Evolutionary conservation across 805 yeast species (phyloP).

Genomic region (Jamesozyma piceae): DNA sequence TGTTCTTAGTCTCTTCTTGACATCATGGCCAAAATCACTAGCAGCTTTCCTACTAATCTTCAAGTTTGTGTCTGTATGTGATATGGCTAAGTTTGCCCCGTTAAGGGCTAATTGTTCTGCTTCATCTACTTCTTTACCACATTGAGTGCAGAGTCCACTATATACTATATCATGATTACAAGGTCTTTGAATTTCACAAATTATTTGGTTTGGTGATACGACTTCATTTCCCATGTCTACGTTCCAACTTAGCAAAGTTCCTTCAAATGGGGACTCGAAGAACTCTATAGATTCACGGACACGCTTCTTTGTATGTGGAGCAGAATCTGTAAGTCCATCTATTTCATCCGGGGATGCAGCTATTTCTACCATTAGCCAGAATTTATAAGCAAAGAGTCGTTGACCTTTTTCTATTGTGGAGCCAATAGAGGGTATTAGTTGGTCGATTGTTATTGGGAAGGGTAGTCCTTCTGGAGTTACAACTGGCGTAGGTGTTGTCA

Average conservation of each 20-base stretch:
- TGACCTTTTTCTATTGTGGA: conserved; percentile 32
- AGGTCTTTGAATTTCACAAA: conserved; percentile 62
- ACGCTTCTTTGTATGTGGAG: conserved; percentile 29
- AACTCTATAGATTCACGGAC: conserved; percentile 56
- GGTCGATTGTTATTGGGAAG: conserved; percentile 33
- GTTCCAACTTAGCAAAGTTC: conserved; percentile 44
- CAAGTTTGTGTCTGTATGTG: conserved; percentile 78
- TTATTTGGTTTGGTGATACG: conserved; percentile 34
- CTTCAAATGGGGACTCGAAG: conserved; percentile 78
- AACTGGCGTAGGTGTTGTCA: conserved; percentile 24
- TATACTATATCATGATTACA: conserved; percentile 90
- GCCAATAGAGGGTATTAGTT: conserved; percentile 27
- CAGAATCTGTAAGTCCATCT: neutral
- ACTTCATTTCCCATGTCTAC: conserved; percentile 55
- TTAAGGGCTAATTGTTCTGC: conserved; percentile 60
- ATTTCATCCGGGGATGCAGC: conserved; percentile 10
- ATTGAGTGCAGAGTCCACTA: conserved; percentile 88
- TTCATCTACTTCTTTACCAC: conserved; percentile 72
- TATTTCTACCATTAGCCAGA: conserved; percentile 36
- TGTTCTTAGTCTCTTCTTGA: conserved; percentile 50
- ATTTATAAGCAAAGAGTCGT: conserved; percentile 35
- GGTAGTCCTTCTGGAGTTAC: conserved; percentile 27
- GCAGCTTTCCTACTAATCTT: conserved; percentile 85
- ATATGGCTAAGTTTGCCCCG: conserved; percentile 46
- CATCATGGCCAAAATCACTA: conserved; percentile 60